Evolutionary conservation across 2,329 filamentous ascomycete species (phyloP), one percentile per base, ranked within the genome.

Genomic region (Graphiopsis chlorocephala): DNA sequence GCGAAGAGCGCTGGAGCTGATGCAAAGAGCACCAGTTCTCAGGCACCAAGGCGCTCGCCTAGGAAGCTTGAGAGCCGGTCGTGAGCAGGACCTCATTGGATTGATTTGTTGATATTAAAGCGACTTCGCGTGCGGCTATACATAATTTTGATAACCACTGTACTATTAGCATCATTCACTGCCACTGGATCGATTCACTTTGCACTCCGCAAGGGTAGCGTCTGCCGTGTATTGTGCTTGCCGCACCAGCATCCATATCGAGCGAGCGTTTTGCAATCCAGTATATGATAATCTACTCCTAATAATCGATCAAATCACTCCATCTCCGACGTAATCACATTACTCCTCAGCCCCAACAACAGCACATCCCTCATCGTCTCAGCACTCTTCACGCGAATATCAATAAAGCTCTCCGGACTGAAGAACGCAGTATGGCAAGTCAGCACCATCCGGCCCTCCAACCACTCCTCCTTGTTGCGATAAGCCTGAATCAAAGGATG

Each of bases 391-490:
- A 70, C 58, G 7, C 71, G 64, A 48, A 72, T 72, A 47, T 72
- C 71, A 8, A 71, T 67, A 55, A 72, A 72, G 55, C 69, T 71
- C 38, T 72, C 71, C 4, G 71, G 71, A 29, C 69, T 71, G 53
- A 72, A 72, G 35, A 72, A 72, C 4, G 71, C 71, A 1, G 71
- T 69, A 35, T 72, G 71, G 20, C 71, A 72, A n/a, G 71, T 77
- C 61, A 78, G 69, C 4, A 70, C 72, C 67, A 76, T 68, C 26
- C 78, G 69, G 7, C 79, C 79, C 68, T 78, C 77, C 62, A 82
- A 67, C 80, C 80, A 82, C 20, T 71, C 68, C 69, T 81, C 80
- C 56, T 78, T 72, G 45, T 69, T 69, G 8, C 73, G 62, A 29
- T 74, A 75, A 8, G 73, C 73, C 56, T 72, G 69, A 5, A 75